phyloP scores from a whole-genome alignment of 2,329 filamentous ascomycete genomes.

The Sclerotinia borealis region DNA sequence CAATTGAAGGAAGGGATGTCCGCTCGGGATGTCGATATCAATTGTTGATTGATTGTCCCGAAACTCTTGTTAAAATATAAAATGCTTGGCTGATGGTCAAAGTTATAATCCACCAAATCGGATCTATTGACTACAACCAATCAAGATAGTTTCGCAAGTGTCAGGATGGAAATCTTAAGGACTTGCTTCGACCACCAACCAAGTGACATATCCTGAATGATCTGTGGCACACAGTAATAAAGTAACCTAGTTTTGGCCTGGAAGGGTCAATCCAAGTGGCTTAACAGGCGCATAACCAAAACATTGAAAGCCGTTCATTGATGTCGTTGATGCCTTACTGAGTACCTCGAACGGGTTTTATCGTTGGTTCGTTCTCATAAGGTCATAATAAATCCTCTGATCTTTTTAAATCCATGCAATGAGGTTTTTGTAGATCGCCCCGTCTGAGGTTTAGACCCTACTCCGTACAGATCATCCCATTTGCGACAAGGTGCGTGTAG shows the following conservation, averaged over 20 bases:
- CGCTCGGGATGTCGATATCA: no score
- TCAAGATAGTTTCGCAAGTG: background rate
- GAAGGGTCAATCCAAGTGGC: background rate
- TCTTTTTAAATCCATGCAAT: background rate
- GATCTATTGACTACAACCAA: background rate
- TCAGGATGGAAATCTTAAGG: background rate
- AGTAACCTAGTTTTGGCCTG: background rate
- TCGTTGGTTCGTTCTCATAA: background rate
- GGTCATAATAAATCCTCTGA: background rate
- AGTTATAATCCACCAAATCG: background rate
- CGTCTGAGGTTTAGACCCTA: background rate
- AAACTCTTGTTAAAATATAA: background rate
- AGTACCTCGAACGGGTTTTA: background rate
- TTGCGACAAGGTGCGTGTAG: background rate
- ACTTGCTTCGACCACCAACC: background rate
- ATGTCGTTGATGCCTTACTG: background rate
- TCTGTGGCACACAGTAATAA: slow-evolving; percentile 3
- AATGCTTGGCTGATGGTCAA: slow-evolving; percentile 6
- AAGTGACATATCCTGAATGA: background rate
- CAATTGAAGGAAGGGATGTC: background rate
- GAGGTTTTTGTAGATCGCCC: background rate
- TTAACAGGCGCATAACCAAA: background rate
- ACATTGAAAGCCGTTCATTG: background rate
- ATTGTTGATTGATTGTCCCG: no score
- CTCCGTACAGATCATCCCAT: background rate